Conservation (phyloP, 2,329 filamentous ascomycete species). For the Cladosporium colombiae region DNA sequence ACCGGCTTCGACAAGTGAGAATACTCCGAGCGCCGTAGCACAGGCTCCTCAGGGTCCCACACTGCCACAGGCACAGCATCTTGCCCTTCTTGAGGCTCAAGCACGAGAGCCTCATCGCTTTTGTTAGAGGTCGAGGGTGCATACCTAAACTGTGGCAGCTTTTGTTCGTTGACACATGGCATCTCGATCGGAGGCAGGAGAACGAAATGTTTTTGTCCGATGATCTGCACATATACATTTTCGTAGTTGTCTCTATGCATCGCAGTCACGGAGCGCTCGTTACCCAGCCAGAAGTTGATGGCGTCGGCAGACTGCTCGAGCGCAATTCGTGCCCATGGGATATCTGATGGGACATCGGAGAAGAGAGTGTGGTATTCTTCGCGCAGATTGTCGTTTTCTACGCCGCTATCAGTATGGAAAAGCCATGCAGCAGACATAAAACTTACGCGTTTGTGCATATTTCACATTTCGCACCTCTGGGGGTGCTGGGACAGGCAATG, state of each 20-base stretch:
- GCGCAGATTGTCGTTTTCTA: conserved; percentile 79
- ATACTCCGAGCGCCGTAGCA: conserved; percentile 55
- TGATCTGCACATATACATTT: conserved; percentile 77
- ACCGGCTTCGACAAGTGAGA: conserved; percentile 62
- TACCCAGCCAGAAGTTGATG: conserved; percentile 81
- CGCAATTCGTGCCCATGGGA: conserved; percentile 73
- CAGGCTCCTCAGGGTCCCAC: conserved; percentile 70
- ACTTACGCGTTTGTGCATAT: conserved; percentile 74
- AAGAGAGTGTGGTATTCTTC: conserved; percentile 69
- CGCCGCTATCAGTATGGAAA: conserved; percentile 4
- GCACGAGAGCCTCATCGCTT: conserved; percentile 33
- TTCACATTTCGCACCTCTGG: conserved; percentile 46
- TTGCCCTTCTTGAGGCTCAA: conserved; percentile 37
- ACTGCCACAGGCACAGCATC: conserved; percentile 66
- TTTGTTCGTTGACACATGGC: conserved; percentile 66
- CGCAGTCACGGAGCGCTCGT: conserved; percentile 67
- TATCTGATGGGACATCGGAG: conserved; percentile 61
- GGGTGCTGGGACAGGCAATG: background rate
- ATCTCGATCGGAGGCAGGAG: conserved; percentile 71
- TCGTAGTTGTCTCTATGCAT: conserved; percentile 84
- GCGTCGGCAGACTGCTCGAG: conserved; percentile 69
- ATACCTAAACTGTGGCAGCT: conserved; percentile 62
- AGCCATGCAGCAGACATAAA: background rate
- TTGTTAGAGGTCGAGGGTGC: conserved; percentile 34
- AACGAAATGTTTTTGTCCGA: conserved; percentile 73